Percentiles rank a stretch among this genome's conserved stretches.
These are phyloP conservation scores for Diutina mesorugosa DNA, from an alignment of 1,139 yeast species.

Conservation along the genomic window DNA sequence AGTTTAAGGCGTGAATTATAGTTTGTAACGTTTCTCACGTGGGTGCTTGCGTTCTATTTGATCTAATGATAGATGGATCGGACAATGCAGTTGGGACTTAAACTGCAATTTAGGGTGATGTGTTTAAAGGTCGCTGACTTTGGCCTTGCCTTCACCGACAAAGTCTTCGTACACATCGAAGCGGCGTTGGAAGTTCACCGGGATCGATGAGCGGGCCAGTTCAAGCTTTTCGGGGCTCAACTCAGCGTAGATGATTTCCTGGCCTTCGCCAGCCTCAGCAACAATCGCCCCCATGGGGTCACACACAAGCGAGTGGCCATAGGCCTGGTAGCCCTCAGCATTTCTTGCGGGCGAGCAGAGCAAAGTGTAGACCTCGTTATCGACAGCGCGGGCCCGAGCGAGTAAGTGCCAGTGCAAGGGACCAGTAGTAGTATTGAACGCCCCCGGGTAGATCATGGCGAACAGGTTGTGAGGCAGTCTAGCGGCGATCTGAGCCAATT, in stretches of 20 bases:
- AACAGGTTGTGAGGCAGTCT: constrained; percentile 58
- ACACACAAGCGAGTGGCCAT: constrained; percentile 80
- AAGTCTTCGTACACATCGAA: constrained; percentile 68
- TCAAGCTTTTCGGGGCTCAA: constrained; percentile 54
- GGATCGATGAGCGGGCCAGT: constrained; percentile 58
- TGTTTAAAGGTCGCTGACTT: neutral
- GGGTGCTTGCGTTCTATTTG: no score
- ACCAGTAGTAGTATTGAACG: constrained; percentile 91
- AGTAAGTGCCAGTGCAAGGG: constrained; percentile 89
- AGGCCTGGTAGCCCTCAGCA: constrained; percentile 69
- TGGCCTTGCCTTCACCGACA: neutral
- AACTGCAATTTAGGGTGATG: neutral
- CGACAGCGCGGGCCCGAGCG: constrained; percentile 80
- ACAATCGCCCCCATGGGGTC: constrained; percentile 73
- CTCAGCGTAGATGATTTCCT: constrained; percentile 70
- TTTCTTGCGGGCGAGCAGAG: constrained; percentile 88
- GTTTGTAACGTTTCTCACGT: no score
- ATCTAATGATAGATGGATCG: no score
- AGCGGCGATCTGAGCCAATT: constrained; percentile 70
- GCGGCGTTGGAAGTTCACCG: constrained; percentile 69
- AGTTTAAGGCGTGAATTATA: no score
- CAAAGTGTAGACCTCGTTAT: constrained; percentile 70
- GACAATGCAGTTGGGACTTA: no score
- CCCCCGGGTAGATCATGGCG: constrained; percentile 91
- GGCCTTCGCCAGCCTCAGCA: constrained; percentile 78